phyloP scores from a whole-genome alignment of 2,329 filamentous ascomycete species.

The Hirsutella minnesotensis region DNA sequence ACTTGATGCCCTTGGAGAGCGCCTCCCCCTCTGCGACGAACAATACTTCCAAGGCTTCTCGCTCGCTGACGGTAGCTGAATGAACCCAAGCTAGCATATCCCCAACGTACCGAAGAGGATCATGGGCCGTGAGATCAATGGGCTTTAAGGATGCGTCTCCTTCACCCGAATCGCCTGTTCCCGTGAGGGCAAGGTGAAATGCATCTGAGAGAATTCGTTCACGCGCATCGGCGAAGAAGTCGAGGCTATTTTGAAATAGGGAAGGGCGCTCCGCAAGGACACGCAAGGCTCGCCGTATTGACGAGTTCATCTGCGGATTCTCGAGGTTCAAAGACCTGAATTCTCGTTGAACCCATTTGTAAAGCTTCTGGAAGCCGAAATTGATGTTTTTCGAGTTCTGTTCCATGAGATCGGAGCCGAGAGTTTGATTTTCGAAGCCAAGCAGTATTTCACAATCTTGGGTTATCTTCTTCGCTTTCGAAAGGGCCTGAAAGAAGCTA shows the following conservation, averaged over 20 bases:
- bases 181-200: slow-evolving; percentile 81
- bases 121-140: slow-evolving; percentile 88
- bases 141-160: slow-evolving; percentile 62
- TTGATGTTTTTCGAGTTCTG: slow-evolving; percentile 80
- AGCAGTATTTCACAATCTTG: slow-evolving; percentile 82
- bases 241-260: slow-evolving; percentile 85
- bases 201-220: slow-evolving; percentile 79
- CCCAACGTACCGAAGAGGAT: slow-evolving; percentile 80
- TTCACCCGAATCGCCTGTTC: slow-evolving; percentile 45
- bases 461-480: slow-evolving; percentile 75
- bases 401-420: slow-evolving; percentile 86
- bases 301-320: slow-evolving; percentile 80
- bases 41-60: slow-evolving; percentile 80
- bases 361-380: slow-evolving; percentile 86
- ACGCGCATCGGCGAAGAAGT: slow-evolving; percentile 83
- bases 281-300: slow-evolving; percentile 71
- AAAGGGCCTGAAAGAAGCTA: slow-evolving; percentile 66
- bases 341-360: slow-evolving; percentile 87
- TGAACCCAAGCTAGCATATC: slow-evolving; percentile 98
- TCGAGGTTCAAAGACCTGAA: slow-evolving; percentile 89
- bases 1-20: slow-evolving; percentile 69
- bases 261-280: slow-evolving; percentile 82
- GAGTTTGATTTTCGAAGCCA: slow-evolving; percentile 76
- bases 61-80: slow-evolving; percentile 84
- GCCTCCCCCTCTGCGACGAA: slow-evolving; percentile 88